phyloP scores from a whole-genome alignment of 1,284 basidiomycete species.

The Psilocybe mexicana region DNA sequence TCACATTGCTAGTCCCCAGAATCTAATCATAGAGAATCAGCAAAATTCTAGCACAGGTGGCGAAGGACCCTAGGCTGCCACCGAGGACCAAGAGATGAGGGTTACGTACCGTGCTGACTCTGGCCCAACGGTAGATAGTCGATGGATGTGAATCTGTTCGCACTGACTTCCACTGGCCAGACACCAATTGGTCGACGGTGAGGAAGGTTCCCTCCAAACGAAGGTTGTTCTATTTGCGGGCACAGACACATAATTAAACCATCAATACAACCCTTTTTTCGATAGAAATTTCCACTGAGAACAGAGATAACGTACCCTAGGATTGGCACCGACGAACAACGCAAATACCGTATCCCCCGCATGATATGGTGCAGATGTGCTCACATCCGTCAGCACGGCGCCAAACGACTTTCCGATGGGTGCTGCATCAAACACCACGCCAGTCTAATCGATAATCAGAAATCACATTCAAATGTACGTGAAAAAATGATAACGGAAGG shows the following conservation, averaged over 20 bases:
- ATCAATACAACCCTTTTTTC: conserved; percentile 1
- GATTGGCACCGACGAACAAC: conserved; percentile 77
- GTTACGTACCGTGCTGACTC: conserved; percentile 51
- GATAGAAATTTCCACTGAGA: conserved; percentile 12
- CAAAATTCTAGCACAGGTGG: background rate
- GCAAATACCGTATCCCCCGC: conserved; percentile 61
- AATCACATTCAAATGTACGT: background rate
- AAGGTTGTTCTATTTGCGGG: conserved; percentile 65
- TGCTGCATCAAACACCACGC: conserved; percentile 61
- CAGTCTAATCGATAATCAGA: conserved; percentile 39
- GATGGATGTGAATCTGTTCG: conserved; percentile 82
- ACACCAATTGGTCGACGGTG: conserved; percentile 57
- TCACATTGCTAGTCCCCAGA: conserved; percentile 62
- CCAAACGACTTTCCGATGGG: conserved; percentile 66
- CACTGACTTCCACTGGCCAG: conserved; percentile 56
- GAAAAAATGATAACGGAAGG: background rate
- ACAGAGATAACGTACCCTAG: conserved; percentile 51
- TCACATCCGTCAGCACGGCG: conserved; percentile 63
- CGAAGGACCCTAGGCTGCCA: background rate
- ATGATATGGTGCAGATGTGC: conserved; percentile 47
- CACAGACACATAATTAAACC: conserved; percentile 3
- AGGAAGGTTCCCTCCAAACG: conserved; percentile 76
- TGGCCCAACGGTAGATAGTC: conserved; percentile 69
- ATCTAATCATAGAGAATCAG: conserved; percentile 36
- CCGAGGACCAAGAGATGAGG: conserved; percentile 2